Evolutionary conservation across 2,329 filamentous ascomycete genomes (phyloP), one percentile per base, ranked within the genome.

Genomic region (Harringtonia lauricola): DNA sequence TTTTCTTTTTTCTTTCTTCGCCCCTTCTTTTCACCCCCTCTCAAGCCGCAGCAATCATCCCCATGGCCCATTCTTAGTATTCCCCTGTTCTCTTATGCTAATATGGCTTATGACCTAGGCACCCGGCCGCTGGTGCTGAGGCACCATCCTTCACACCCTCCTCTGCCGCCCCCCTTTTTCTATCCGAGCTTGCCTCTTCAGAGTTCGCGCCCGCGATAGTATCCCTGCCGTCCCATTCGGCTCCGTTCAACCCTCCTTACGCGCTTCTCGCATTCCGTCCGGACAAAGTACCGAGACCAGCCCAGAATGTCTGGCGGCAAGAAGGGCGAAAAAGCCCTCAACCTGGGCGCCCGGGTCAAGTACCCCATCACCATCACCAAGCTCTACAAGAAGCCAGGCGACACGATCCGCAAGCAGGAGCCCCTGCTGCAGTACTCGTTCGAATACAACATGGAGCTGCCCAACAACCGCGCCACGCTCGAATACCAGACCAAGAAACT

Each of bases 341-440:
- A 63, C 44, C 58, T 80, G 45, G 76, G 76, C 56, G 64, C 70
- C 54, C 71, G 76, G 64, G 77, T 95, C 54, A 84, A 83, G 64
- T 98, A 96, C 64, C 92, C 92, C 55, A 89, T 96, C 64, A 94
- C 83, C 54, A 82, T 98, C 64, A 88, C 81, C 55, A 83, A 86
- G 62, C 73, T 96, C 48, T 75, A 90, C 52, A 88, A 87, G 63
- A 67, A 72, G 52, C 75, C 77, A 18, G 83, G 85, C 62, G 86
- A 95, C 55, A 59, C 74, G 49, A 76, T 98, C 57, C 73, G 78
- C 56, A 83, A 83, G 62, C 70, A 86, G 57, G 83, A 88, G 56
- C 74, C 79, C 44, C 72, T 96, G 44, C 81, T 98, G 59, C 79
- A 85, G 60, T 98, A 95, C 71, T 81, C 80, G 49, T 98, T 89